These are phyloP conservation scores for Micractinium conductrix DNA, from an alignment of 139 green algal genomes.

Conservation along the genomic window DNA sequence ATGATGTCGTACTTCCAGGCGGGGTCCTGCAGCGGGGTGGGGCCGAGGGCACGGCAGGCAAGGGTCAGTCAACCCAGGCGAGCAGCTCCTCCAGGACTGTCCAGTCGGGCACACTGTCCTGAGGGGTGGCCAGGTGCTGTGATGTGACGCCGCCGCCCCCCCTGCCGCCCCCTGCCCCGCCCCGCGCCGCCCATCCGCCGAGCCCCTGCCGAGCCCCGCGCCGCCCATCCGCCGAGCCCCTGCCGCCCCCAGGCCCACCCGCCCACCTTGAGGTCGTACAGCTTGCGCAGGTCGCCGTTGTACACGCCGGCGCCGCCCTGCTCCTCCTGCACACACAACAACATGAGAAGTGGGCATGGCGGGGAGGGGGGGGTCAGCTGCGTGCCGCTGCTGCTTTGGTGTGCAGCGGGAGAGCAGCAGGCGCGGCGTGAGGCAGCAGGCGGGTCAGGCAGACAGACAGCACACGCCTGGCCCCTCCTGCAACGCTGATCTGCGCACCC, in stretches of 20 bases:
- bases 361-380: not conserved
- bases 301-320: conserved; percentile 96
- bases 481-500: not conserved
- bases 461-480: not conserved
- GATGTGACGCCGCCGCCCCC: too few species aligned
- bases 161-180: too few species aligned
- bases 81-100: too few species aligned
- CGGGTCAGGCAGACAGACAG: not conserved
- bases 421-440: not conserved
- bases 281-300: conserved; percentile 86
- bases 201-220: too few species aligned
- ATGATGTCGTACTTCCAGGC: conserved; percentile 97
- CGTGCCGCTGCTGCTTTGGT: not conserved
- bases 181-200: too few species aligned
- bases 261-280: conserved; percentile 88
- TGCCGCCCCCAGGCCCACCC: too few species aligned
- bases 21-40: too few species aligned
- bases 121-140: too few species aligned
- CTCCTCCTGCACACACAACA: conserved; percentile 78
- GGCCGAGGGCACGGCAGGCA: too few species aligned
- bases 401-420: not conserved
- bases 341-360: not conserved
- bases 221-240: too few species aligned
- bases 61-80: too few species aligned
- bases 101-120: too few species aligned